Base-by-base conservation (phyloP, 140 eudicot species). In the Flaveria floridana region DNA sequence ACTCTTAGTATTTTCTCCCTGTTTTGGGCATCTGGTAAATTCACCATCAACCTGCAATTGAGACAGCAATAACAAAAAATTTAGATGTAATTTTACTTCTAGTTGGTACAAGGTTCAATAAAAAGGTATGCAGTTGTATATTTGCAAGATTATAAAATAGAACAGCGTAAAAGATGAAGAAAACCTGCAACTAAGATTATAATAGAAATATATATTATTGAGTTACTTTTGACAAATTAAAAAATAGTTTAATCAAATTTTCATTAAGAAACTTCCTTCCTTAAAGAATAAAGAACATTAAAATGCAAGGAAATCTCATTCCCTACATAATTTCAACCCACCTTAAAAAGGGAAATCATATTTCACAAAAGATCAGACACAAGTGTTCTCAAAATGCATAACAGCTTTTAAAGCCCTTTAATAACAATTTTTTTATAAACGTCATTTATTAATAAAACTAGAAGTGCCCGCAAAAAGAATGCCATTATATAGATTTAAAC, bases 1-100 rank as follows among this genome's bases (percentile, higher is more conserved):
- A 93, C 97, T 68, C 81, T 70, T 37, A 93, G 58, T 25, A 93
- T 90, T 75, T 93, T 93, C 85, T 85, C 92, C 86, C 98, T 82
- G 72, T 88, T 88, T 28, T 83, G 62, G 47, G 89, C 88, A 84
- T 93, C 98, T 19, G 94, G 98, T 79, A 93, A 76, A 84, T 89
- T 87, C 26, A 93, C 97, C 98, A 90, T 90, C 78, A 93, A 76
- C 83, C 98, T 93, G 91, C 82, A 70, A 56, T 26, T 25, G 16
- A 3, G 1, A 78, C 44, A 63, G 13, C 39, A 26, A 15, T 23
- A 23, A 64, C 18, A 58, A 20, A 19, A 57, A 58, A 21, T 0
- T 58, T 58, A 58, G 15, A 58, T 20, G 37, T 21, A 21, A 58
- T 21, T 21, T 58, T 21, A 58, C 37, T 57, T 57, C 41, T 63